Base-by-base conservation (phyloP, 2,329 filamentous ascomycete genomes). In the Chaetomiaceae sp. region DNA sequence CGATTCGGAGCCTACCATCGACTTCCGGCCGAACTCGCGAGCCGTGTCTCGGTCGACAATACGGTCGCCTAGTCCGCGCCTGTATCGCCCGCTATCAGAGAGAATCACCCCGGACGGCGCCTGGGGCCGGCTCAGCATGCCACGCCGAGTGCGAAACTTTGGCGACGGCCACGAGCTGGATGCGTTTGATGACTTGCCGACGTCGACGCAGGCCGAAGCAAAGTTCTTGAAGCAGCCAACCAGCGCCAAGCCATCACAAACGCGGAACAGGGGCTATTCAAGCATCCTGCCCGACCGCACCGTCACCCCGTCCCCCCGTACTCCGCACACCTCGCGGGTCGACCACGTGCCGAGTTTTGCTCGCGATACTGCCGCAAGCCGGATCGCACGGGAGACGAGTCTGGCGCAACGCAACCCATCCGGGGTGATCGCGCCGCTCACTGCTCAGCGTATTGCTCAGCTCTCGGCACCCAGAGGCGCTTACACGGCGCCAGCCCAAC, bases 161-260 rank as follows among this genome's bases (percentile, higher is more conserved):
- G 93, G 93, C 12, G 89, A 96, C 66, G 93, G 93, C 14, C 87
- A 86, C 54, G 93, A 99, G 68, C 76, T 99, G 30, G 92, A 97
- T 60, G 83, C 80, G 2, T 97, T 99, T 65, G 93, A 99, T 65
- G 93, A 99, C 68, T 73, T 99, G 50, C 92, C 92, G 1, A 97
- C 91, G 0, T 96, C 91, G 14, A 82, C 79, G 12, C 82, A 86
- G 54, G 79, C 82, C 13, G 93, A 99, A 69, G 89, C 83, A 55
- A 87, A 82, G 61, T 99, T 82, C 63, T 76, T 90, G 55, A 95
- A 91, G 67, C 83, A 87, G 60, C 91, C 93, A 3, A 74, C 85
- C 34, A 82, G 79, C 41, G 78, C 80, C 21, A 89, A 85, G 67
- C 78, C 81, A n/a, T 31, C 70, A 73, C 35, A 63, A n/a, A n/a